phyloP scores from a whole-genome alignment of 192 early-diverging fungal species.

The Umbelopsis sp. region DNA sequence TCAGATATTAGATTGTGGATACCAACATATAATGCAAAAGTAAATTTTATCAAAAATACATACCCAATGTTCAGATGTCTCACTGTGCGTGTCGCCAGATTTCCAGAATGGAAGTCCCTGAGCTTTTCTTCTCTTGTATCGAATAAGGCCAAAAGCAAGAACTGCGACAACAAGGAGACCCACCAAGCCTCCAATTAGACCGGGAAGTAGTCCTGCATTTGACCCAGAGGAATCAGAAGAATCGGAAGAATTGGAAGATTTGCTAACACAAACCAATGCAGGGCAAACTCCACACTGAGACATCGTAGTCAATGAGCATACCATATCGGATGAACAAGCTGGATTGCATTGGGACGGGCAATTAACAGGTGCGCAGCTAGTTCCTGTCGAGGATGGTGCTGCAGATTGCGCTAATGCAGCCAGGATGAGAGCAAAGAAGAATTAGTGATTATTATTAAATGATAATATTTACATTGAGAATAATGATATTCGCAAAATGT shows the following conservation, averaged over 20 bases:
- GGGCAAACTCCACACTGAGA: conserved; percentile 29
- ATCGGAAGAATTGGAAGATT: background rate
- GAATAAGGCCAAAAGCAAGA: background rate
- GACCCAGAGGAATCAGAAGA: background rate
- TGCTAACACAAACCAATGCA: conserved; percentile 15
- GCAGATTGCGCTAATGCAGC: background rate
- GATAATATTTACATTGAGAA: no score
- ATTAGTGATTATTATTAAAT: background rate
- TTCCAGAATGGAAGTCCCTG: conserved; percentile 4
- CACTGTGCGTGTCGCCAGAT: background rate
- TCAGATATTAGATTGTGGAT: background rate
- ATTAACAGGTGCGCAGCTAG: conserved; percentile 22
- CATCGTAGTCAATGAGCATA: conserved; percentile 21
- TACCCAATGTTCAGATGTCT: background rate
- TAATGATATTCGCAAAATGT: background rate
- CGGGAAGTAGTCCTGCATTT: conserved; percentile 22
- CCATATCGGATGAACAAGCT: conserved; percentile 7
- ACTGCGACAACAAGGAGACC: conserved; percentile 21
- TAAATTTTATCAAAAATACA: background rate
- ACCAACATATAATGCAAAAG: background rate
- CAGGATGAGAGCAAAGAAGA: background rate
- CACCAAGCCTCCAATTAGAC: conserved; percentile 31
- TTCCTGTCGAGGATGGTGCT: background rate
- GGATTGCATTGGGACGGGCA: conserved; percentile 20
- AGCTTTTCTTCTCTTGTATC: conserved; percentile 16